Percentiles rank a stretch among this genome's conserved stretches.
Conservation (phyloP, 306 rosid genomes). For the Trifolium repens region DNA sequence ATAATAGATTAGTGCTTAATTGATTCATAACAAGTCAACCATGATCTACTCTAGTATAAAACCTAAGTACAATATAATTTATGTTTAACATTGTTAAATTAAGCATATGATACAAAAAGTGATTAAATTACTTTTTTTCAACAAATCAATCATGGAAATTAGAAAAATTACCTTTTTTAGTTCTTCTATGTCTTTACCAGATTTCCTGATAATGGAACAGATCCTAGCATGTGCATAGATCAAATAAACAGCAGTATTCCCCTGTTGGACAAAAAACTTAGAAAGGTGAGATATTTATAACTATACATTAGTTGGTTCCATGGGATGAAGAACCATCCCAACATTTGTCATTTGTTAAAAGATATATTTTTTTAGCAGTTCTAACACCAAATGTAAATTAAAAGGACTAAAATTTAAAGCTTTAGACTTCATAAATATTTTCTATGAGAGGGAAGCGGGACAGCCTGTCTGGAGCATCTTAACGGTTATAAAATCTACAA, state of each 20-base stretch:
- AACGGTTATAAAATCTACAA: background rate
- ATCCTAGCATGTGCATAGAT: slow-evolving; percentile 73
- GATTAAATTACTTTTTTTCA: background rate
- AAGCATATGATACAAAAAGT: background rate
- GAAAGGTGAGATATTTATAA: too few relatives aligned
- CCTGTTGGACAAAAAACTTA: slow-evolving; percentile 56
- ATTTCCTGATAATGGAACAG: slow-evolving; percentile 86
- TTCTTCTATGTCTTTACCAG: slow-evolving; percentile 85
- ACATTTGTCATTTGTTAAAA: too few relatives aligned
- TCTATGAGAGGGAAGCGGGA: too few relatives aligned
- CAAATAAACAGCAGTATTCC: slow-evolving; percentile 91
- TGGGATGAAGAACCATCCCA: too few relatives aligned
- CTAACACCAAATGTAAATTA: too few relatives aligned
- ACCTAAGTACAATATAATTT: slow-evolving; percentile 3
- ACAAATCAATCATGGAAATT: background rate
- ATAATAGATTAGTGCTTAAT: background rate
- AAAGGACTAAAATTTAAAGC: too few relatives aligned
- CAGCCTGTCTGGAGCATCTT: too few relatives aligned
- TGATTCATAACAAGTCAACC: slow-evolving; percentile 27
- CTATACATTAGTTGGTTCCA: too few relatives aligned
- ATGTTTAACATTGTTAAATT: background rate
- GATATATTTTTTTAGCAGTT: too few relatives aligned
- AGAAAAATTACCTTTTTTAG: slow-evolving; percentile 62
- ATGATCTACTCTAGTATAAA: slow-evolving; percentile 10
- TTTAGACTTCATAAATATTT: too few relatives aligned